Percentiles rank a stretch among this genome's conserved stretches.
Evolutionary conservation across 495 filamentous ascomycete species (phyloP).

Genomic region (Xylaria scruposa): DNA sequence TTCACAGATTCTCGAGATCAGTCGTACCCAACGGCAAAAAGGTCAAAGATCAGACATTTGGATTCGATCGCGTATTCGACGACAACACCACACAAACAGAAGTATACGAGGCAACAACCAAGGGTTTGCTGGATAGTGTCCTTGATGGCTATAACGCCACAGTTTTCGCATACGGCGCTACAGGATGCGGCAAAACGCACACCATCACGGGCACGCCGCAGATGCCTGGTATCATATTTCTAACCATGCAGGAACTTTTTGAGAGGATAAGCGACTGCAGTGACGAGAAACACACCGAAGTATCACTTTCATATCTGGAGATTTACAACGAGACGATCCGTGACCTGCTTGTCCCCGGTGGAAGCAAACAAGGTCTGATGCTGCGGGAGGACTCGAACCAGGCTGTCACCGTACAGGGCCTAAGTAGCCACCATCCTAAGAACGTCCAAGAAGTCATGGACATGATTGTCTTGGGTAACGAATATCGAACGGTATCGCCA

Average conservation of each 20-base stretch:
- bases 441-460: conserved; percentile 96
- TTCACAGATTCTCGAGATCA: conserved; percentile 86
- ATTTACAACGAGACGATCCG: conserved; percentile 99
- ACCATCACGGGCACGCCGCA: conserved; percentile 95
- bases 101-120: conserved; percentile 95
- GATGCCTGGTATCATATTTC: conserved; percentile 95
- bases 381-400: conserved; percentile 94
- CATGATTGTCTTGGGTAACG: conserved; percentile 96
- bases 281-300: conserved; percentile 84
- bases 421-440: conserved; percentile 88
- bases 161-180: conserved; percentile 97
- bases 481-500: conserved; percentile 92
- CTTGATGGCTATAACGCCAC: conserved; percentile 98
- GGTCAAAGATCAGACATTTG: conserved; percentile 97
- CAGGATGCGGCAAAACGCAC: conserved; percentile 97
- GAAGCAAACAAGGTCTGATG: conserved; percentile 87
- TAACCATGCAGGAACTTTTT: conserved; percentile 98
- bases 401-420: conserved; percentile 87
- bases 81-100: conserved; percentile 92
- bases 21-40: conserved; percentile 87
- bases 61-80: conserved; percentile 96
- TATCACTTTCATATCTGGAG: conserved; percentile 95
- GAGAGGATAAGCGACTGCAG: conserved; percentile 88
- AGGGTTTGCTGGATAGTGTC: conserved; percentile 87
- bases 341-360: conserved; percentile 86